Base-by-base conservation (phyloP, 345 rosid genomes). In the Populus alba region DNA sequence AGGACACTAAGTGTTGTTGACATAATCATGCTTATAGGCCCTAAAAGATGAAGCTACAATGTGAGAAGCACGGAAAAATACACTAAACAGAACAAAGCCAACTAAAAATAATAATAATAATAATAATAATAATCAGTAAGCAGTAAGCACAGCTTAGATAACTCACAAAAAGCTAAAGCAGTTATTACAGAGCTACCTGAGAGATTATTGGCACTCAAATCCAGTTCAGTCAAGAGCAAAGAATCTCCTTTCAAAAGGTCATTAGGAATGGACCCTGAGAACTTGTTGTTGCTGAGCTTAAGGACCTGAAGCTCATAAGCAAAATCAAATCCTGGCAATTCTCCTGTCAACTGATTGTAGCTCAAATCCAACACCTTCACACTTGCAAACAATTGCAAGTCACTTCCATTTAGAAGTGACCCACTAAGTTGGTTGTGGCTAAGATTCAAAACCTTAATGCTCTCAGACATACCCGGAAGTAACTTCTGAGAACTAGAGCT, bases 131-230 rank as follows among this genome's bases (percentile, higher is more conserved):
- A 33, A 33, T 3, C 27, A 38, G 53, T 39, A 18, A 23, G 20
- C 73, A 67, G 33, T n/a, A 18, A 67, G 75, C 57, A 43, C 59
- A 25, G 37, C 25, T 49, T 5, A 35, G 74, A 66, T 22, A 73
- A 53, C 22, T 43, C 3, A 49, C 17, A 71, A 65, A 68, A 78
- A 41, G 63, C 38, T 49, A 71, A 74, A 75, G 39, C 31, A 86
- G n/a, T 61, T 38, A 77, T 63, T 51, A 25, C 68, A 72, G 61
- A 66, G 59, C 27, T 84, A 92, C 99, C 98, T 89, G 98, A 88
- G 82, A 96, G 97, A 87, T 91, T 96, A 86, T 96, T 96, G 83
- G 86, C 89, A 79, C 99, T 96, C 83, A 96, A 88, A 85, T 94
- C 99, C 61, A 96, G 79, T 75, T 90, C 94, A 31, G 88, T 89